phyloP scores from a whole-genome alignment of 768 basidiomycete genomes.

The Agrocybe praecox region DNA sequence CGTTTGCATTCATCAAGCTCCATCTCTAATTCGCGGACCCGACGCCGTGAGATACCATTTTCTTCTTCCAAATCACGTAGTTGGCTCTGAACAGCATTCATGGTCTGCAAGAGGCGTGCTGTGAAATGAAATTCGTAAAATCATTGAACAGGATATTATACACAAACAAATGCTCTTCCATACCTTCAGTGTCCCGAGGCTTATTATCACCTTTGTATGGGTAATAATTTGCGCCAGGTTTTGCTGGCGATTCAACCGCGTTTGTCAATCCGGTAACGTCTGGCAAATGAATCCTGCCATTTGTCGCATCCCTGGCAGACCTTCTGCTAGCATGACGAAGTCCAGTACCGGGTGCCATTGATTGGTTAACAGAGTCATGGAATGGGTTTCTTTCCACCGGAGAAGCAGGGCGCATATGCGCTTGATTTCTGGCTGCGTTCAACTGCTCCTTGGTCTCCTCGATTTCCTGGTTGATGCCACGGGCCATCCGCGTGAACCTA shows the following conservation, averaged over 20 bases:
- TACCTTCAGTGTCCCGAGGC: conserved; percentile 70
- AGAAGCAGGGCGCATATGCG: conserved; percentile 6
- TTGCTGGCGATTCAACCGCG: conserved; percentile 76
- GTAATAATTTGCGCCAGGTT: conserved; percentile 52
- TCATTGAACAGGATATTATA: background rate
- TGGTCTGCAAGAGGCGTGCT: conserved; percentile 66
- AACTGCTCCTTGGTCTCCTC: conserved; percentile 20
- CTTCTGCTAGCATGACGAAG: conserved; percentile 20
- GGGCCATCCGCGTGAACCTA: conserved; percentile 62
- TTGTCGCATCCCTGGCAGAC: conserved; percentile 25
- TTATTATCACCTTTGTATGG: conserved; percentile 46
- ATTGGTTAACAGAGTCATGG: conserved; percentile 32
- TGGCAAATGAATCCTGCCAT: conserved; percentile 60
- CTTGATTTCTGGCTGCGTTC: background rate
- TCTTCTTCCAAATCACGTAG: conserved; percentile 78
- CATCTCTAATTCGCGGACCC: conserved; percentile 85
- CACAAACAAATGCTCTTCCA: conserved; percentile 5
- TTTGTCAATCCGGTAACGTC: conserved; percentile 85
- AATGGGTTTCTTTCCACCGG: conserved; percentile 38
- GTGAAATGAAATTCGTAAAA: background rate
- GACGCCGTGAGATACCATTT: conserved; percentile 76
- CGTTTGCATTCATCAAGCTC: conserved; percentile 84
- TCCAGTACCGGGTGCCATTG: conserved; percentile 1
- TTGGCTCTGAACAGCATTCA: conserved; percentile 66
- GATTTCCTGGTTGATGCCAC: conserved; percentile 45